Evolutionary conservation across 768 basidiomycete genomes (phyloP).

Genomic region (Suillus americanus): DNA sequence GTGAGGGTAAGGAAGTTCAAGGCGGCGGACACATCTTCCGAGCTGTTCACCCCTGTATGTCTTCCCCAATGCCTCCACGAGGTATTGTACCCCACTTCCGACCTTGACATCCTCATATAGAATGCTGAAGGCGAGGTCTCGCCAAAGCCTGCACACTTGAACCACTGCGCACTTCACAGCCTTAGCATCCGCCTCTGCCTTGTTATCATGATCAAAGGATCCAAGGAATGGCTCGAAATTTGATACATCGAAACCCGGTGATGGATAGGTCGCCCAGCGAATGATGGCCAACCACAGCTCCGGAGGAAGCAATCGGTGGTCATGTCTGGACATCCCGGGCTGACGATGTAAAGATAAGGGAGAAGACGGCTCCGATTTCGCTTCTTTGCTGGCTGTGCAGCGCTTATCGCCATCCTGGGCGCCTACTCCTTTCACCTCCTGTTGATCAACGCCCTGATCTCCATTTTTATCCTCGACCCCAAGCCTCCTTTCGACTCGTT

Average conservation of each 20-base stretch:
- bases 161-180: conserved; percentile 42
- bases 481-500: background rate
- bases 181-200: conserved; percentile 29
- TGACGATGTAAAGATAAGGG: background rate
- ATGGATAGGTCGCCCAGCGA: conserved; percentile 38
- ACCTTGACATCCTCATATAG: conserved; percentile 58
- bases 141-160: conserved; percentile 60
- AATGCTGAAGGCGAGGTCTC: conserved; percentile 40
- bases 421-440: background rate
- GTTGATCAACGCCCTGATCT: background rate
- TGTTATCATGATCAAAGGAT: conserved; percentile 17
- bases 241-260: conserved; percentile 26
- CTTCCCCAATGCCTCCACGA: conserved; percentile 33
- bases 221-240: conserved; percentile 50
- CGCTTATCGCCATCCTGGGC: background rate
- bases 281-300: conserved; percentile 59
- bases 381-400: background rate
- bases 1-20: conserved; percentile 56
- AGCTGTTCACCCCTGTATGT: conserved; percentile 12
- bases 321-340: background rate
- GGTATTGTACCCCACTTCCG: conserved; percentile 26
- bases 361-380: background rate
- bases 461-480: background rate
- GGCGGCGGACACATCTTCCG: conserved; percentile 48
- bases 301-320: conserved; percentile 36